Evolutionary conservation across 139 green algal genomes (phyloP).

Genomic region (Ettlia oleoabundans): DNA sequence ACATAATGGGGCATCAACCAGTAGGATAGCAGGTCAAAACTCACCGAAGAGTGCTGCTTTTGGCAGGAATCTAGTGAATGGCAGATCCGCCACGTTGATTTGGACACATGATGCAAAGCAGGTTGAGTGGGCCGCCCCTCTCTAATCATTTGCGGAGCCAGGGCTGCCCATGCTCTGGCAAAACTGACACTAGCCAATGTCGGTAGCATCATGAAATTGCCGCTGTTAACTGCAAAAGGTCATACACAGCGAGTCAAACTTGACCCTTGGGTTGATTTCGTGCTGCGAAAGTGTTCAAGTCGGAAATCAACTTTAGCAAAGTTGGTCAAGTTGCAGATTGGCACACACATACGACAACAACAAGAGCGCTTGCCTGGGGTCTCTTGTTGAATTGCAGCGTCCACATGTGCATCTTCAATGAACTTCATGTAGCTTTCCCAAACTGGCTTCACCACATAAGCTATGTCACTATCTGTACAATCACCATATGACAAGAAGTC

Average conservation of each 20-base stretch:
- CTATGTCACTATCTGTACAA: neutral
- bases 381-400: neutral
- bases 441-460: neutral
- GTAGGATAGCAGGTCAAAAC: too few relatives aligned
- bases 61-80: neutral
- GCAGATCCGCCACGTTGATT: neutral
- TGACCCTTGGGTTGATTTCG: too few relatives aligned
- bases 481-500: neutral
- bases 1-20: neutral
- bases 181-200: neutral
- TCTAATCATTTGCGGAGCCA: neutral
- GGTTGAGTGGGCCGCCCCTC: neutral
- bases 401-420: neutral
- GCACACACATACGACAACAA: neutral
- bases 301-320: too few relatives aligned
- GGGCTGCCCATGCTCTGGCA: neutral
- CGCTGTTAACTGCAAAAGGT: neutral
- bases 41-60: too few relatives aligned
- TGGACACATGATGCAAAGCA: neutral
- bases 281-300: too few relatives aligned
- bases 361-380: neutral
- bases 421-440: neutral
- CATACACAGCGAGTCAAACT: too few relatives aligned
- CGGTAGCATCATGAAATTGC: neutral
- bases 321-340: too few relatives aligned